A percentile compares a stretch with the other conserved stretches of the same genome.
Conservation (phyloP, 2,329 filamentous ascomycete species). For the Thielaviopsis musarum region DNA sequence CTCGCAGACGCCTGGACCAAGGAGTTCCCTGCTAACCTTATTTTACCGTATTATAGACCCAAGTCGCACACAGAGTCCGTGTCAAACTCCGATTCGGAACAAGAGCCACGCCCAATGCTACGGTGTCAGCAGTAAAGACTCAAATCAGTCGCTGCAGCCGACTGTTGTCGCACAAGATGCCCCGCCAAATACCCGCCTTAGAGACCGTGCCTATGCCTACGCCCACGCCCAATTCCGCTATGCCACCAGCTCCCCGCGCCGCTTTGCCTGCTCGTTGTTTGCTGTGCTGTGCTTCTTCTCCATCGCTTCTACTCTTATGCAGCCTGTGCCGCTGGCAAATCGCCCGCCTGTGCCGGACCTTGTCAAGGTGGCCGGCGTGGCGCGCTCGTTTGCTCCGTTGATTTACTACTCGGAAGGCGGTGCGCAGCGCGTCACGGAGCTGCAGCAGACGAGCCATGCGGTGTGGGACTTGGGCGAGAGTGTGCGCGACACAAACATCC, state of each 20-base stretch:
- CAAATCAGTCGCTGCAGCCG: background rate
- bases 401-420: slow-evolving; percentile 92
- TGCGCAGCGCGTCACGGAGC: slow-evolving; percentile 65
- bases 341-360: slow-evolving; percentile 54
- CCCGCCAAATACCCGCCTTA: background rate
- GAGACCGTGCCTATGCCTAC: background rate
- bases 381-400: slow-evolving; percentile 80
- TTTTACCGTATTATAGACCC: background rate
- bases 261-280: slow-evolving; percentile 44
- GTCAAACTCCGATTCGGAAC: background rate
- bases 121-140: background rate
- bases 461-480: slow-evolving; percentile 93
- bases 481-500: slow-evolving; percentile 75
- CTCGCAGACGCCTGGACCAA: background rate
- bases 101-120: background rate
- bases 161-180: background rate
- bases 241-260: slow-evolving; percentile 53
- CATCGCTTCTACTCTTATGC: slow-evolving; percentile 47
- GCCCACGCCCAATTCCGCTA: slow-evolving; percentile 36
- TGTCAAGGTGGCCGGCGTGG: slow-evolving; percentile 77
- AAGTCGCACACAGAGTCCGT: background rate
- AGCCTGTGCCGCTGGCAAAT: slow-evolving; percentile 40
- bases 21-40: background rate
- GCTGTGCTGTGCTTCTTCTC: slow-evolving; percentile 47
- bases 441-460: slow-evolving; percentile 81